Evolutionary conservation across 768 basidiomycete species (phyloP).

Genomic region (Tulasnella sp.): DNA sequence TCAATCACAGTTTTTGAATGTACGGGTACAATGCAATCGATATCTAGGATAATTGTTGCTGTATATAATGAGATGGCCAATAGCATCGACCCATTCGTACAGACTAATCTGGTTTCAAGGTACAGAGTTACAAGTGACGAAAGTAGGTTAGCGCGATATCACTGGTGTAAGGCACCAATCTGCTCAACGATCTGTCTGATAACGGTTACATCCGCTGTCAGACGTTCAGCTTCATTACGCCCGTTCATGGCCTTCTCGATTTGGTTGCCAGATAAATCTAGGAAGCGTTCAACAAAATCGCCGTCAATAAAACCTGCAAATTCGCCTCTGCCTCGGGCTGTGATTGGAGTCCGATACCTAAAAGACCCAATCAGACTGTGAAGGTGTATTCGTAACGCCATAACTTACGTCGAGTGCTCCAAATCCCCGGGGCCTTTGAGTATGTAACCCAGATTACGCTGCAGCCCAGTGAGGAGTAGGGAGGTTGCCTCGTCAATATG

Average conservation of each 20-base stretch:
- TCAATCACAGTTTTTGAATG: neutral
- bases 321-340: constrained; percentile 39
- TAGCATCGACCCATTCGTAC: too few species aligned
- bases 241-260: constrained; percentile 48
- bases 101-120: too few species aligned
- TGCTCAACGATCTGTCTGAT: constrained; percentile 33
- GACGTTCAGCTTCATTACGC: constrained; percentile 43
- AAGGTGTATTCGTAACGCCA: neutral
- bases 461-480: constrained; percentile 52
- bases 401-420: constrained; percentile 48
- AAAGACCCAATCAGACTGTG: neutral
- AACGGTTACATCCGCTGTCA: constrained; percentile 37
- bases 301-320: constrained; percentile 81
- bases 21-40: neutral
- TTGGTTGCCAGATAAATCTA: constrained; percentile 33
- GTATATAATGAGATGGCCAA: too few species aligned
- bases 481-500: constrained; percentile 46
- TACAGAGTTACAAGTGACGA: too few species aligned
- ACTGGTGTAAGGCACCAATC: constrained; percentile 31
- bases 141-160: too few species aligned
- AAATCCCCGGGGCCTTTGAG: constrained; percentile 42
- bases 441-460: constrained; percentile 59
- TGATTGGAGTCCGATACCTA: constrained; percentile 65
- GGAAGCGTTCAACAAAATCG: constrained; percentile 65
- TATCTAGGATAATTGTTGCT: too few species aligned